A percentile compares a stretch with the other conserved stretches of the same genome.
Evolutionary conservation across 495 filamentous ascomycete genomes (phyloP).

Genomic region (Daldinia childiae): DNA sequence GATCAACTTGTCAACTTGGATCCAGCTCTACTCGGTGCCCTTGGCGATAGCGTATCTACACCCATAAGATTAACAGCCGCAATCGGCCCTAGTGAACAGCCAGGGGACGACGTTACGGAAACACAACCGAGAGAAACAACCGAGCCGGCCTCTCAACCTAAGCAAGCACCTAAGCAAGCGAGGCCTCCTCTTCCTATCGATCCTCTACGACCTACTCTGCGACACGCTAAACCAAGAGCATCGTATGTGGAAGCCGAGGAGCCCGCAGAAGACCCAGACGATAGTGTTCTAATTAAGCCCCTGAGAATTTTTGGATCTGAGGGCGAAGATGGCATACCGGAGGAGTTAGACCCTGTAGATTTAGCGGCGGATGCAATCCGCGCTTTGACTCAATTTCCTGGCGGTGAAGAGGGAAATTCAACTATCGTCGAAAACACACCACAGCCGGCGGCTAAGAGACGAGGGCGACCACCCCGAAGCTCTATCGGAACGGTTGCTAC

Average conservation of each 20-base stretch:
- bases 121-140: slow-evolving; percentile 26
- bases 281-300: slow-evolving; percentile 44
- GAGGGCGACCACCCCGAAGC: slow-evolving; percentile 42
- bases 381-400: slow-evolving; percentile 35
- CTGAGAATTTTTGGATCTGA: slow-evolving; percentile 24
- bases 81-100: slow-evolving; percentile 6
- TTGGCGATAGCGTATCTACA: slow-evolving; percentile 35
- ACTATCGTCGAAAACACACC: slow-evolving; percentile 21
- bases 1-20: slow-evolving; percentile 49
- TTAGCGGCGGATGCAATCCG: slow-evolving; percentile 49
- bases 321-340: slow-evolving; percentile 13
- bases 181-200: slow-evolving; percentile 35
- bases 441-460: slow-evolving; percentile 26
- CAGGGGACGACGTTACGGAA: slow-evolving; percentile 5
- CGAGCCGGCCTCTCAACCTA: slow-evolving; percentile 16
- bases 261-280: slow-evolving; percentile 51
- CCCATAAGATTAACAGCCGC: slow-evolving; percentile 11
- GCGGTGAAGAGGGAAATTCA: not conserved
- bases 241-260: slow-evolving; percentile 55
- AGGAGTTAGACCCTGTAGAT: slow-evolving; percentile 50
- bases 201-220: slow-evolving; percentile 51
- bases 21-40: slow-evolving; percentile 44
- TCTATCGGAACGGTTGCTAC: slow-evolving; percentile 20
- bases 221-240: slow-evolving; percentile 56
- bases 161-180: slow-evolving; percentile 25